These are phyloP conservation scores for Lophiotrema nucula DNA, from an alignment of 495 filamentous ascomycete species.

Conservation along the genomic window DNA sequence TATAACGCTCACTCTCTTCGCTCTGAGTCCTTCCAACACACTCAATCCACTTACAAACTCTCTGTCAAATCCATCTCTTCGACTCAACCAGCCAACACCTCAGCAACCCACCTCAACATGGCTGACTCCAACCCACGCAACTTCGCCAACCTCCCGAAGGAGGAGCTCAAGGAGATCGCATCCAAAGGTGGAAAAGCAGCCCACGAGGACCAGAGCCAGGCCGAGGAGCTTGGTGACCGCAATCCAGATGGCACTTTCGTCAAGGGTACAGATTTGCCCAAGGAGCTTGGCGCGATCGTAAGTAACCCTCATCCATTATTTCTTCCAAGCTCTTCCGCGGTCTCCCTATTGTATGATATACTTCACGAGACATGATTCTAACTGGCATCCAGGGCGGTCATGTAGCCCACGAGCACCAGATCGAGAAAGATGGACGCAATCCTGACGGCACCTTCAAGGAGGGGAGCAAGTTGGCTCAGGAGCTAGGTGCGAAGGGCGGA, in stretches of 20 bases:
- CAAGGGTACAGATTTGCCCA: conserved; percentile 31
- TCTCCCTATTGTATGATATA: too few relatives aligned
- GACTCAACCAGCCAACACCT: too few relatives aligned
- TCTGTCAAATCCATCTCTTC: too few relatives aligned
- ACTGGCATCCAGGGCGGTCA: too few relatives aligned
- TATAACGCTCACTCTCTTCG: too few relatives aligned
- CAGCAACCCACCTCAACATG: conserved; percentile 1
- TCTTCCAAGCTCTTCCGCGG: too few relatives aligned
- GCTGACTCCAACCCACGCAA: conserved; percentile 39
- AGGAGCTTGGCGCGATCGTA: conserved; percentile 32
- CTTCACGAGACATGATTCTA: too few relatives aligned
- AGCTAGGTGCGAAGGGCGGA: conserved; percentile 25
- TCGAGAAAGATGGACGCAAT: conserved; percentile 22
- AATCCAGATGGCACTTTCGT: conserved; percentile 36
- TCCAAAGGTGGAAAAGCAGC: conserved; percentile 34
- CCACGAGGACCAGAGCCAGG: conserved; percentile 6
- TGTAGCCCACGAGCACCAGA: conserved; percentile 18
- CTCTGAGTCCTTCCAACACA: too few relatives aligned
- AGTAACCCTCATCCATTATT: too few relatives aligned
- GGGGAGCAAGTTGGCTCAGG: conserved; percentile 24
- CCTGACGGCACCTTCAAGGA: conserved; percentile 32
- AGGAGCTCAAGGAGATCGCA: conserved; percentile 41
- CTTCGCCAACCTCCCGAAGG: conserved; percentile 42
- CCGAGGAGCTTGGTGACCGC: conserved; percentile 12
- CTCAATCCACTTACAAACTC: too few relatives aligned